Conservation (phyloP, 768 basidiomycete genomes). For the Leccinum subtestaceum region DNA sequence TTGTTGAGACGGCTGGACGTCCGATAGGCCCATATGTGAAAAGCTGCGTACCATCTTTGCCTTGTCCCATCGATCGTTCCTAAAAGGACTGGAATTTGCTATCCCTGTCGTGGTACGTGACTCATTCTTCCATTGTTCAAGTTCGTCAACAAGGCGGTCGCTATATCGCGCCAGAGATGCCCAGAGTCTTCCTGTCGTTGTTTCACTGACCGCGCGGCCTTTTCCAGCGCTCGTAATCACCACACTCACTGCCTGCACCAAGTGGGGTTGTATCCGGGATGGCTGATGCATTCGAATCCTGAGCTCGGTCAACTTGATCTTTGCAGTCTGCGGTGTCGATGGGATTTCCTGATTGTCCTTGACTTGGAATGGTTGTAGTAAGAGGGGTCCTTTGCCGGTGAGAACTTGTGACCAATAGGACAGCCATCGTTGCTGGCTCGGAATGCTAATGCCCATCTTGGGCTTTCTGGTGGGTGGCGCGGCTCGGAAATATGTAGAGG, state of each 20-base stretch:
- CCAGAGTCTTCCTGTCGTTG: constrained; percentile 52
- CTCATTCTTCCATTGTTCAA: constrained; percentile 60
- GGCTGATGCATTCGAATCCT: constrained; percentile 59
- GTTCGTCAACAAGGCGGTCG: constrained; percentile 59
- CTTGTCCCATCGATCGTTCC: constrained; percentile 61
- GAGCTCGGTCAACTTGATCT: constrained; percentile 56
- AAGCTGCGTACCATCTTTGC: constrained; percentile 79
- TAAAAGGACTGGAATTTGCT: constrained; percentile 43
- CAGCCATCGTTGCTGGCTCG: constrained; percentile 76
- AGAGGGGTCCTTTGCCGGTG: constrained; percentile 49
- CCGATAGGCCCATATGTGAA: constrained; percentile 52
- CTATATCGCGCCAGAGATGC: constrained; percentile 79
- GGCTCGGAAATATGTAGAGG: constrained; percentile 7
- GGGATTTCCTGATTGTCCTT: background rate
- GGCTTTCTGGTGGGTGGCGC: constrained; percentile 28
- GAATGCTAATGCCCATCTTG: constrained; percentile 72
- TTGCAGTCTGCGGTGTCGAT: constrained; percentile 28
- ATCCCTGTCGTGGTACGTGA: constrained; percentile 41
- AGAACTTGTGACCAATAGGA: constrained; percentile 75
- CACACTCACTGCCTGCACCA: constrained; percentile 57
- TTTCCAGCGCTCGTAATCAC: constrained; percentile 46
- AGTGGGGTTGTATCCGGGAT: constrained; percentile 45
- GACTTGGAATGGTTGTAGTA: constrained; percentile 40
- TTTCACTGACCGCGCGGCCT: constrained; percentile 30
- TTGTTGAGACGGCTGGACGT: constrained; percentile 4